Base-by-base conservation (phyloP, 768 basidiomycete species). In the Psilocybe azurescens region DNA sequence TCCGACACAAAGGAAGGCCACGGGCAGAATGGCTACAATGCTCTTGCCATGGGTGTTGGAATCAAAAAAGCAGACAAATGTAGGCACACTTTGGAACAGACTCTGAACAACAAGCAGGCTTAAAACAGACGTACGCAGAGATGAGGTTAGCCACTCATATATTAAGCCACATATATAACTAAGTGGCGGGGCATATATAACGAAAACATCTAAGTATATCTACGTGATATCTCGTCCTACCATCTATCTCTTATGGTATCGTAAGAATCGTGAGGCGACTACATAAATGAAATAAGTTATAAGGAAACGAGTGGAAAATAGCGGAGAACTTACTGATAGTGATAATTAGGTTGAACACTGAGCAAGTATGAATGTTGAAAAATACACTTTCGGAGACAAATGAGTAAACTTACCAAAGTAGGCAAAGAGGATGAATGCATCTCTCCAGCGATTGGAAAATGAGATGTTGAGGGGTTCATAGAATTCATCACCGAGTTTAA, bases 221-320 rank as follows among this genome's bases (percentile, higher is more conserved):
- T 36, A 36, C 33, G 33, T 36, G 33, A 36, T 36, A 10, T 36
- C 20, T 20, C 33, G 33, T 36, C 33, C 33, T 10, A 20, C 33
- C 6, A 10, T 36, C 29, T 51, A 51, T 51, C 50, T 51, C 29
- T 51, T 51, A 28, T 89, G 88, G 65, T 86, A 91, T 39, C 89
- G 84, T 50, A 93, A 78, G 76, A 84, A 89, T 49, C 89, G 83
- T 28, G 90, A 91, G 6, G 89, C 90, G 59, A 90, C 82, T 78
- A 51, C 7, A 46, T 20, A 60, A 30, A 44, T 51, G 47, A 47
- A 18, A 11, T 52, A 39, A 7, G 14, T 13, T 7, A 28, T 18
- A 16, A 32, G 14, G 16, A 32, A 29, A n/a, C 3, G 20, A 18
- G 28, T 33, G 44, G 16, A 28, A 56, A 39, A 13, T 10, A 63